Percentiles rank a stretch among this genome's conserved stretches.
Evolutionary conservation across 805 yeast species (phyloP).

Genomic region (Zygosaccharomyces lentus): DNA sequence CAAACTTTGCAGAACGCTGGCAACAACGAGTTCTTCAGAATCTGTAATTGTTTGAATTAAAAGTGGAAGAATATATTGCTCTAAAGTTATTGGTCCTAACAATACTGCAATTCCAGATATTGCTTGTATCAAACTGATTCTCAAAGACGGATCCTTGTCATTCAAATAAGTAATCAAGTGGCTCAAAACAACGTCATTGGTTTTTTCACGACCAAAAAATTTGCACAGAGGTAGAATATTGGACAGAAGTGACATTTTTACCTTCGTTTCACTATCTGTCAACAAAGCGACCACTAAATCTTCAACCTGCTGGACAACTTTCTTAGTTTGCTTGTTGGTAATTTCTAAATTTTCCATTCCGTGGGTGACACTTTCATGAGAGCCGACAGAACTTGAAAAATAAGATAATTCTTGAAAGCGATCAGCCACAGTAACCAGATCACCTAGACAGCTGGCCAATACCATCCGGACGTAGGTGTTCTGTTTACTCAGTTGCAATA

Average conservation of each 20-base stretch:
- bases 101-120: constrained; percentile 71
- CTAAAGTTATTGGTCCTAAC: constrained; percentile 76
- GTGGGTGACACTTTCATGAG: constrained; percentile 8
- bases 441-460: constrained; percentile 70
- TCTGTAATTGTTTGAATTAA: constrained; percentile 79
- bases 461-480: constrained; percentile 52
- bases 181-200: constrained; percentile 83
- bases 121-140: constrained; percentile 67
- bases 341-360: constrained; percentile 22
- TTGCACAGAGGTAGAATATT: constrained; percentile 75
- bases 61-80: constrained; percentile 83
- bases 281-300: constrained; percentile 58
- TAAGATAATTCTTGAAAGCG: constrained; percentile 59
- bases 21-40: constrained; percentile 75
- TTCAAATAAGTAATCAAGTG: constrained; percentile 89
- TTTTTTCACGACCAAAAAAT: constrained; percentile 79
- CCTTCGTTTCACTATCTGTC: constrained; percentile 63
- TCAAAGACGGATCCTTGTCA: constrained; percentile 62
- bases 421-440: constrained; percentile 60
- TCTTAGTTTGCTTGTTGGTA: constrained; percentile 22
- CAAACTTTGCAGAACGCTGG: constrained; percentile 59
- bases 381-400: constrained; percentile 30
- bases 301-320: constrained; percentile 47
- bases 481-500: constrained; percentile 38
- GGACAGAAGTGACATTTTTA: constrained; percentile 62